phyloP scores from a whole-genome alignment of 2,329 filamentous ascomycete species.

The Aspergillus fumigatus region DNA sequence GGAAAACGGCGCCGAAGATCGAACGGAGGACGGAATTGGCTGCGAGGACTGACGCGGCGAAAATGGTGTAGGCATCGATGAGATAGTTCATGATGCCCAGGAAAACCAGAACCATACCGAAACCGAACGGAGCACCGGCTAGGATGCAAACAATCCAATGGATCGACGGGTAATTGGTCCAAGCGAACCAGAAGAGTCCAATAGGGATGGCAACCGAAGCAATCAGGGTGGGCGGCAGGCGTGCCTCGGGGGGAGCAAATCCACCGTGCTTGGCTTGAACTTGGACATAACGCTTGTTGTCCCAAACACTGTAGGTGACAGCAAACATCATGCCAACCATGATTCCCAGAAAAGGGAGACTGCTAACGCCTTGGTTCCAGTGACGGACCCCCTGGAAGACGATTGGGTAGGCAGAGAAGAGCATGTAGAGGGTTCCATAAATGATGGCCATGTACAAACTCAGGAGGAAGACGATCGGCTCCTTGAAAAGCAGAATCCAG shows the following conservation, averaged over 20 bases:
- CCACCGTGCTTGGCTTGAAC: slow-evolving; percentile 18
- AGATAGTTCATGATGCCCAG: slow-evolving; percentile 40
- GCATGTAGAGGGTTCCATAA: slow-evolving; percentile 28
- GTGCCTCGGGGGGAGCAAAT: slow-evolving; percentile 51
- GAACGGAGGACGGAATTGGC: slow-evolving; percentile 44
- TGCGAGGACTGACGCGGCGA: slow-evolving; percentile 36
- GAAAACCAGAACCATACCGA: slow-evolving; percentile 39
- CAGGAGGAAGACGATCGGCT: slow-evolving; percentile 38
- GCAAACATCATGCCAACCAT: slow-evolving; percentile 31
- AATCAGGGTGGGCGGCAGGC: slow-evolving; percentile 47
- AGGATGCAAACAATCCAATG: slow-evolving; percentile 37
- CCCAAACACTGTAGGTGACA: slow-evolving; percentile 34
- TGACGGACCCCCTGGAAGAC: slow-evolving; percentile 25
- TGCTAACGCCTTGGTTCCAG: slow-evolving; percentile 26
- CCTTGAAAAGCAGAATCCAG: slow-evolving; percentile 44
- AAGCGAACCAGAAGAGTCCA: slow-evolving; percentile 57
- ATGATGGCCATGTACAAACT: slow-evolving; percentile 28
- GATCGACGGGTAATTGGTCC: slow-evolving; percentile 48
- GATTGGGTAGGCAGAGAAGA: slow-evolving; percentile 29
- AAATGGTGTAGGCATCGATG: slow-evolving; percentile 40
- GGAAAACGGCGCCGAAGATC: slow-evolving; percentile 42
- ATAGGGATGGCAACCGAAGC: slow-evolving; percentile 50
- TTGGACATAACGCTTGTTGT: slow-evolving; percentile 32
- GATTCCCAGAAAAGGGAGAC: slow-evolving; percentile 27
- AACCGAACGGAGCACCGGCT: slow-evolving; percentile 35